phyloP scores from a whole-genome alignment of 2,329 filamentous ascomycete species.

The Trichoderma asperellum region DNA sequence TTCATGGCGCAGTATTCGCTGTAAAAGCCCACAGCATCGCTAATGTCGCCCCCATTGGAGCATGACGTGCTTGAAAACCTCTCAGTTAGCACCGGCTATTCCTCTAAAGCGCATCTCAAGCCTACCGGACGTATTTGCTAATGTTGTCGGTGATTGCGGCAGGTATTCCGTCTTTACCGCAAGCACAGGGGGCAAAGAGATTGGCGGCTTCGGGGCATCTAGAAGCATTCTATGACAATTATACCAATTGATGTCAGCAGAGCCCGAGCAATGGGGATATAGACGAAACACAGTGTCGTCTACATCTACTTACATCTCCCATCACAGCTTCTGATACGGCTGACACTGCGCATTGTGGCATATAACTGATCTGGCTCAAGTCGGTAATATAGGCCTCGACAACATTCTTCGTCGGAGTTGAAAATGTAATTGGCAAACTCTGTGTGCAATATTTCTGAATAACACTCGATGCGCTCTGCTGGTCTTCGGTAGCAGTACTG shows the following conservation, averaged over 20 bases:
- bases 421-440: conserved; percentile 43
- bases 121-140: conserved; percentile 43
- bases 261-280: neutral
- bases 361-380: conserved; percentile 47
- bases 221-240: conserved; percentile 35
- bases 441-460: conserved; percentile 56
- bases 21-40: conserved; percentile 55
- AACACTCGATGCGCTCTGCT: conserved; percentile 51
- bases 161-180: conserved; percentile 55
- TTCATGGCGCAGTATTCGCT: conserved; percentile 57
- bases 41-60: conserved; percentile 50
- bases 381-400: conserved; percentile 57
- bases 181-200: conserved; percentile 56
- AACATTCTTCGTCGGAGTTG: conserved; percentile 46
- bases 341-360: conserved; percentile 44
- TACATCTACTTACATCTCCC: conserved; percentile 34
- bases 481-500: conserved; percentile 51
- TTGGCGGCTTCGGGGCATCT: conserved; percentile 47
- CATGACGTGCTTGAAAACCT: conserved; percentile 45
- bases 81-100: neutral
- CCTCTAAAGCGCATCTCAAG: neutral
- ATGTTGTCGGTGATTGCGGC: conserved; percentile 48
- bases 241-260: neutral
- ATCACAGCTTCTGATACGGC: conserved; percentile 41
- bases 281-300: neutral